Evolutionary conservation across 345 rosid species (phyloP).

Genomic region (Eucalyptus brandiana): DNA sequence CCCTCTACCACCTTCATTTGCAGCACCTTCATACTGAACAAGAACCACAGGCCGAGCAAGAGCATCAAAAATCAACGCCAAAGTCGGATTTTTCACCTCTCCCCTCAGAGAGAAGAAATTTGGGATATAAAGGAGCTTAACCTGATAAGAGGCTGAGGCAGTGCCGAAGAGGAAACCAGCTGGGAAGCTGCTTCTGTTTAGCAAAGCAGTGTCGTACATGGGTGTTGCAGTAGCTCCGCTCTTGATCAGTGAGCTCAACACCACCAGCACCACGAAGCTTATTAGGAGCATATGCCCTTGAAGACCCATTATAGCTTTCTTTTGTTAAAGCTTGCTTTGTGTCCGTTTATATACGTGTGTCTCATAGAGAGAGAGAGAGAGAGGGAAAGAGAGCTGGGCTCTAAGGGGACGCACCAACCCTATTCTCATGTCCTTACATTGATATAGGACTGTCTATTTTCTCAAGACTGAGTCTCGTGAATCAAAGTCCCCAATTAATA

Average conservation of each 20-base stretch:
- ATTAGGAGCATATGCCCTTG: too few relatives aligned
- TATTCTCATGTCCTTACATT: neutral
- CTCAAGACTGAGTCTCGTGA: neutral
- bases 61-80: neutral
- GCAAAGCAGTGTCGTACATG: too few relatives aligned
- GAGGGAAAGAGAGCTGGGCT: neutral
- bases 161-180: conserved; percentile 33
- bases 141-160: conserved; percentile 34
- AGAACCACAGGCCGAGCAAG: neutral
- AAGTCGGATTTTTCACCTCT: neutral
- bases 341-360: too few relatives aligned
- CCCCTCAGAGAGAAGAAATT: neutral
- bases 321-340: too few relatives aligned
- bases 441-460: neutral
- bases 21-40: conserved; percentile 15
- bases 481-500: too few relatives aligned
- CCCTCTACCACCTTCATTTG: neutral
- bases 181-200: too few relatives aligned
- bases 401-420: neutral
- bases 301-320: too few relatives aligned
- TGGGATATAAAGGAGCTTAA: neutral
- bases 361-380: neutral
- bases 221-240: too few relatives aligned
- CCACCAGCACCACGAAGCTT: too few relatives aligned
- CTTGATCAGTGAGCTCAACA: too few relatives aligned